Evolutionary conservation across 768 basidiomycete species (phyloP).

Genomic region (Tricholoma saponaceum): DNA sequence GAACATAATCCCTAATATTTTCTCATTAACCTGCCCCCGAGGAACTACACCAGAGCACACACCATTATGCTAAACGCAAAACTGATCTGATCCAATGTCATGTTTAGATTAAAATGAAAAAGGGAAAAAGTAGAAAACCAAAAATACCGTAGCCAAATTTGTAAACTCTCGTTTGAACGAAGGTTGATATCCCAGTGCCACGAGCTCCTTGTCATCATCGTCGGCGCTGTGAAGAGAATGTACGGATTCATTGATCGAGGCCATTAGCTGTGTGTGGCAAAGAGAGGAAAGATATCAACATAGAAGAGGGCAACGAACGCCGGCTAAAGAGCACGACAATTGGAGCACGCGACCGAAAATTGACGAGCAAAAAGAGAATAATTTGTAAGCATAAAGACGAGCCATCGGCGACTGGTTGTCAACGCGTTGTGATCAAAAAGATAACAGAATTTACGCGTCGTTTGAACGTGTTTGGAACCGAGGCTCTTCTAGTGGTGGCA

Average conservation of each 20-base stretch:
- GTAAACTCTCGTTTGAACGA: constrained; percentile 86
- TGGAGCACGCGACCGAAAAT: no score
- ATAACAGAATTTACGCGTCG: background rate
- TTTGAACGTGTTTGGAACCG: background rate
- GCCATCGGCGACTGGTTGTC: no score
- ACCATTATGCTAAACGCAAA: constrained; percentile 81
- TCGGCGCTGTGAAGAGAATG: constrained; percentile 26
- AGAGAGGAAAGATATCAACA: background rate
- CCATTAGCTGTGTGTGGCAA: constrained; percentile 1
- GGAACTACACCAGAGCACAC: background rate
- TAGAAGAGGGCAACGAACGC: background rate
- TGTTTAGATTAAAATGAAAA: background rate
- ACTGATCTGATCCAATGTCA: constrained; percentile 44
- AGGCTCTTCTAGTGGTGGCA: background rate
- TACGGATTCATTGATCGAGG: constrained; percentile 6
- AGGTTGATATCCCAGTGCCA: constrained; percentile 68
- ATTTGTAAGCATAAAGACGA: background rate
- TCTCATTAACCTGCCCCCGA: background rate
- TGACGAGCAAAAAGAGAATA: background rate
- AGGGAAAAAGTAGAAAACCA: background rate
- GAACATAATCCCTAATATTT: constrained; percentile 59
- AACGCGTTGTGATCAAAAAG: no score
- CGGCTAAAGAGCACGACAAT: background rate
- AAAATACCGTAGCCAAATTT: constrained; percentile 68
- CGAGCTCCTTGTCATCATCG: constrained; percentile 63